These are phyloP conservation scores for Pythium pyrilobum DNA, from an alignment of 352 stramenopile genomes.

Conservation along the genomic window DNA sequence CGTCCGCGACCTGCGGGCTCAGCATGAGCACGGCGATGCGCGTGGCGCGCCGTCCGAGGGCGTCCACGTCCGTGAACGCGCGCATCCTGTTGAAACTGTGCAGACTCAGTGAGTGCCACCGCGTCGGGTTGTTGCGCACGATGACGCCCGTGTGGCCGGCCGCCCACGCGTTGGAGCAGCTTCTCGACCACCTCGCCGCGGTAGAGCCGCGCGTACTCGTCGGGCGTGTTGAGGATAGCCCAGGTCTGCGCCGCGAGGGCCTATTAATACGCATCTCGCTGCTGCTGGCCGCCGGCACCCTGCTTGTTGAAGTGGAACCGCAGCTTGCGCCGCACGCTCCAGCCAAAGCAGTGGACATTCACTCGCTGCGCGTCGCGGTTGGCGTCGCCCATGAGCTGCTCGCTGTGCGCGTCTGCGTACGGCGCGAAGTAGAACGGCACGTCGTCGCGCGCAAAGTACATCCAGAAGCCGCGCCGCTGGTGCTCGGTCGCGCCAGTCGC, in stretches of 20 bases:
- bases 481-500: background rate
- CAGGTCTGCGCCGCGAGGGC: conserved; percentile 24
- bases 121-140: conserved; percentile 32
- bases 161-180: conserved; percentile 35
- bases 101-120: background rate
- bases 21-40: conserved; percentile 30
- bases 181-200: conserved; percentile 28
- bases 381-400: conserved; percentile 22
- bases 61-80: conserved; percentile 28
- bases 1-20: conserved; percentile 17
- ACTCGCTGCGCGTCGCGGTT: conserved; percentile 22
- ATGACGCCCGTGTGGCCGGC: conserved; percentile 27
- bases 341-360: conserved; percentile 30
- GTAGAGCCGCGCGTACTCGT: conserved; percentile 33
- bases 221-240: conserved; percentile 30
- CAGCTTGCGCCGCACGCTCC: conserved; percentile 33
- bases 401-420: conserved; percentile 19
- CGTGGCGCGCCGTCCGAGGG: conserved; percentile 20
- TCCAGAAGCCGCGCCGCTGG: conserved; percentile 23
- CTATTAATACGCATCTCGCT: conserved; percentile 12
- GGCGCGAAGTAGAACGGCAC: conserved; percentile 42
- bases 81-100: conserved; percentile 33
- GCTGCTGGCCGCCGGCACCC: conserved; percentile 17
- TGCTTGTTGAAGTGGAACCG: conserved; percentile 40
- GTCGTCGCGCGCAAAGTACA: conserved; percentile 33